Evolutionary conservation across 2,329 filamentous ascomycete species (phyloP), one percentile per base, ranked within the genome.

Genomic region (Colletotrichum navitas): DNA sequence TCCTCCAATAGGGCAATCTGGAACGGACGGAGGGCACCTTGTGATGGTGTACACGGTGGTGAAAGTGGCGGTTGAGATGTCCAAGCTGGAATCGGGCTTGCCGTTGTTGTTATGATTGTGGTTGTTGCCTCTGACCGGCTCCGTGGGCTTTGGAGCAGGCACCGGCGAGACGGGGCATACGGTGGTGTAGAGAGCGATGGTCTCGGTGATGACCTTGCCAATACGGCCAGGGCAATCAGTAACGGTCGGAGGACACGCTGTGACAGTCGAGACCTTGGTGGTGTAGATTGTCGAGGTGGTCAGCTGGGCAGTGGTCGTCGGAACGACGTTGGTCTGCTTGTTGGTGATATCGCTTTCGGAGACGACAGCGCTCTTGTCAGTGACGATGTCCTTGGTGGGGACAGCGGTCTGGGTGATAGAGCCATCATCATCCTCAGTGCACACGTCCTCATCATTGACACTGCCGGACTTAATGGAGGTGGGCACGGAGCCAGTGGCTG

Each of bases 1-100:
- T 45, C 78, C 75, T 43, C 76, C 76, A 8, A 73, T 77, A 24
- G 83, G 81, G 76, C 82, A 84, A 78, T 81, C 76, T 49, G 76
- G 77, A 2, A 84, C 79, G 16, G 77, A 76, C n/a, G 87, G 80
- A 49, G 83, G 85, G 79, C 88, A 90, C 58, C 85, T 85, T 76
- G 85, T 89, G 79, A 89, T 83, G 75, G 88, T 90, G 73, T 87
- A 83, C 74, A 88, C 76, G 18, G 74, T 74, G 26, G 81, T 84
- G 62, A 84, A 77, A 26, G 81, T 81, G 71, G 80, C 82, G 43
- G 81, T 82, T 34, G 21, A 49, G 76, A 65, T 43, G 18, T 26
- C 59, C 43, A 41, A 18, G 16, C 43, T 26, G 32, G 54, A 54
- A 5, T 41, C 21, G 43, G 52, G 18, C 24, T 47, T 49, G 29